These are phyloP conservation scores for Marasmius sp. DNA, from an alignment of 1,284 basidiomycete species.

Conservation along the genomic window DNA sequence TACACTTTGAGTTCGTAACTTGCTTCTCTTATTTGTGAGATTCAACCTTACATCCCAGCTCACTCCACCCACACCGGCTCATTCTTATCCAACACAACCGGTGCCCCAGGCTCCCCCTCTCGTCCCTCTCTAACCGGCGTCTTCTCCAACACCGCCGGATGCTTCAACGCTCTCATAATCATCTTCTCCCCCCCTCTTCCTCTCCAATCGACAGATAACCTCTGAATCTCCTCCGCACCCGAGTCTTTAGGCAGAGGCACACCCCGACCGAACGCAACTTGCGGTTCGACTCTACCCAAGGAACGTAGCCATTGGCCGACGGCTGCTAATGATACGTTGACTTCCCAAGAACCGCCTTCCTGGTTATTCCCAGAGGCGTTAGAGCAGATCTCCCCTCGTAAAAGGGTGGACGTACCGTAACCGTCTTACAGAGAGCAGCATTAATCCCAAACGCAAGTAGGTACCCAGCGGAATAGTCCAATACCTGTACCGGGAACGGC, in stretches of 20 bases:
- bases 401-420: slow-evolving; percentile 45
- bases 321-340: slow-evolving; percentile 57
- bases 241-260: slow-evolving; percentile 35
- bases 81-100: slow-evolving; percentile 17
- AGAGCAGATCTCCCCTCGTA: background rate
- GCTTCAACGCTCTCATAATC: slow-evolving; percentile 49
- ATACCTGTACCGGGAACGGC: slow-evolving; percentile 59
- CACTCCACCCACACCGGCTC: too few species aligned
- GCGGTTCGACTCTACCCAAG: slow-evolving; percentile 45
- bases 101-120: slow-evolving; percentile 24
- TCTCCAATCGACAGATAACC: slow-evolving; percentile 27
- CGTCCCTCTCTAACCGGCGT: slow-evolving; percentile 45
- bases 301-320: slow-evolving; percentile 59
- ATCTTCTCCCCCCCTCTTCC: slow-evolving; percentile 4
- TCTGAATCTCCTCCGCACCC: slow-evolving; percentile 36
- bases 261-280: slow-evolving; percentile 39
- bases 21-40: too few species aligned
- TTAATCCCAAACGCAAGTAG: slow-evolving; percentile 61
- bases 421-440: slow-evolving; percentile 51
- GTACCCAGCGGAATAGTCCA: slow-evolving; percentile 65
- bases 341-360: slow-evolving; percentile 66
- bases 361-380: slow-evolving; percentile 21
- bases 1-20: too few species aligned
- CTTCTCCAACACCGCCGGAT: slow-evolving; percentile 44
- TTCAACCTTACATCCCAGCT: too few species aligned